Evolutionary conservation across 2,329 filamentous ascomycete genomes (phyloP).

Genomic region (Monosporascus sp.): DNA sequence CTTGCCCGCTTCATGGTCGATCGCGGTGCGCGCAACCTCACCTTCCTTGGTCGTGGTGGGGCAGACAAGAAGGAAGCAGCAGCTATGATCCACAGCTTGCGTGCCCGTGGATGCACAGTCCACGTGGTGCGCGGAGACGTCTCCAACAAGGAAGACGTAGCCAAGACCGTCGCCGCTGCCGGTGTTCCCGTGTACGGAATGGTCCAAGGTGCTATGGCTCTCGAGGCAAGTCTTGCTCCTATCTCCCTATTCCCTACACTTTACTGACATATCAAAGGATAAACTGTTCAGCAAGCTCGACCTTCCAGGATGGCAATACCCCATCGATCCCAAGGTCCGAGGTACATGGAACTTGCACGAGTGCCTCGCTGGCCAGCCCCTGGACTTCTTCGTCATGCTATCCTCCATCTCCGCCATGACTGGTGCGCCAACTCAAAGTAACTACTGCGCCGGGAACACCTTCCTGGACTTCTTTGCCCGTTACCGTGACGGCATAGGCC

Average conservation of each 20-base stretch:
- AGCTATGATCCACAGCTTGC: background rate
- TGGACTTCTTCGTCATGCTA: no score
- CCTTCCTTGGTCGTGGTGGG: slow-evolving; percentile 25
- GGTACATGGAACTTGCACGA: slow-evolving; percentile 40
- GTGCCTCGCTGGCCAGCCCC: no score
- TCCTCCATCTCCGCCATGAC: no score
- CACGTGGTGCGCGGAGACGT: slow-evolving; percentile 14
- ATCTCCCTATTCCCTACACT: background rate
- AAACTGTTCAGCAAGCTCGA: slow-evolving; percentile 31
- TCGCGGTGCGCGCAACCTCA: slow-evolving; percentile 25
- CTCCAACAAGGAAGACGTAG: slow-evolving; percentile 23
- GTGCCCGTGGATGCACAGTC: no score
- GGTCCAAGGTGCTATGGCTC: slow-evolving; percentile 38
- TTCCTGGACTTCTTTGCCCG: slow-evolving; percentile 10
- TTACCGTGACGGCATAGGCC: slow-evolving; percentile 3
- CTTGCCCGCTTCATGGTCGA: slow-evolving; percentile 24
- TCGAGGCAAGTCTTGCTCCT: slow-evolving; percentile 15
- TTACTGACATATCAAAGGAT: slow-evolving; percentile 16
- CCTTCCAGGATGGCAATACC: slow-evolving; percentile 26
- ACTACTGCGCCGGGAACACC: slow-evolving; percentile 3
- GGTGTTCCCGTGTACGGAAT: slow-evolving; percentile 32
- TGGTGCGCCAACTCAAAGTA: no score
- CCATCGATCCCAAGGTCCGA: slow-evolving; percentile 33
- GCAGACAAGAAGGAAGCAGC: slow-evolving; percentile 6
- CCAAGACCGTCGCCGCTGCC: slow-evolving; percentile 16